Percentiles rank a stretch among this genome's conserved stretches.
These are phyloP conservation scores for Elaeis guineensis DNA, from an alignment of 176 grass and related monocot species.

Conservation along the genomic window DNA sequence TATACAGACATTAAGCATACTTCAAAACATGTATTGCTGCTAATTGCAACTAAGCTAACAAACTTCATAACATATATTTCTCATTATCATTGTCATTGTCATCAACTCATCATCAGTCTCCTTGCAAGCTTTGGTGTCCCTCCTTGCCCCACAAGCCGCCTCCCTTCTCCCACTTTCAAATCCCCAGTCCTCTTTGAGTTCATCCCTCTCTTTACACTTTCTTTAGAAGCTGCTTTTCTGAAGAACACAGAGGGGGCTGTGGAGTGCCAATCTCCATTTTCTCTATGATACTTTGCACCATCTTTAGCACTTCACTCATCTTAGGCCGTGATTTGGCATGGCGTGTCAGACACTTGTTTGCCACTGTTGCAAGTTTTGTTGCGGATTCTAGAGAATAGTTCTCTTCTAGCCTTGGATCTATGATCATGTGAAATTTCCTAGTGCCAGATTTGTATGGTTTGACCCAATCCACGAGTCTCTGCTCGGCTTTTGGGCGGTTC, in stretches of 20 bases:
- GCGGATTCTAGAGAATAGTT: conserved; percentile 42
- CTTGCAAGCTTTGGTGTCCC: conserved; percentile 72
- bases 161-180: conserved; percentile 46
- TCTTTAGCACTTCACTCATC: conserved; percentile 86
- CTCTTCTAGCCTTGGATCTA: conserved; percentile 66
- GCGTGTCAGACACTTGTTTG: conserved; percentile 72
- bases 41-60: too few species aligned
- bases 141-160: conserved; percentile 44
- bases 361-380: conserved; percentile 55
- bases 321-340: conserved; percentile 58
- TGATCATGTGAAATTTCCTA: conserved; percentile 53
- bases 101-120: conserved; percentile 38
- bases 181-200: conserved; percentile 39
- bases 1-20: too few species aligned
- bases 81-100: too few species aligned
- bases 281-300: conserved; percentile 73
- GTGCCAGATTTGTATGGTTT: conserved; percentile 55
- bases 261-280: conserved; percentile 43
- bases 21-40: too few species aligned
- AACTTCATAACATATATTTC: too few species aligned
- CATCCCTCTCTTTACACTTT: conserved; percentile 43
- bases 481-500: conserved; percentile 70
- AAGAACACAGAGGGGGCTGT: conserved; percentile 26
- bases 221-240: conserved; percentile 20
- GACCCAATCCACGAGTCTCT: conserved; percentile 69